Evolutionary conservation across 2,329 filamentous ascomycete species (phyloP).

Genomic region (Ophiognomonia clavigignenti-juglandacearum): DNA sequence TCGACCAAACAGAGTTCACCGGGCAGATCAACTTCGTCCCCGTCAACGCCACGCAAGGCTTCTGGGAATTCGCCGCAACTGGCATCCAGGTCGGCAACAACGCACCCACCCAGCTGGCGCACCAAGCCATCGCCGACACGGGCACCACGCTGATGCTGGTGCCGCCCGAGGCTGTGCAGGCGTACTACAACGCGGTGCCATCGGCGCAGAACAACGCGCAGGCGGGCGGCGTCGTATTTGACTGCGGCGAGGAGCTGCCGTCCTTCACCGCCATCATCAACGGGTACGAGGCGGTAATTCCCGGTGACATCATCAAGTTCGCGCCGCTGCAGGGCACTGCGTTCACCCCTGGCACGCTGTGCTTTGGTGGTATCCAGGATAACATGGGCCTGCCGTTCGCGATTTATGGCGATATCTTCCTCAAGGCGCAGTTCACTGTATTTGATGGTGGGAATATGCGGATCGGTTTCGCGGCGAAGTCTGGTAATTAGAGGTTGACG

Average conservation of each 20-base stretch:
- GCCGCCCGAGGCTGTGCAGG: conserved; percentile 40
- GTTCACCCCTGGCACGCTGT: conserved; percentile 48
- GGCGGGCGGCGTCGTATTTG: conserved; percentile 42
- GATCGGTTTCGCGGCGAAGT: conserved; percentile 43
- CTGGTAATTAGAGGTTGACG: not conserved
- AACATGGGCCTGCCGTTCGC: conserved; percentile 50
- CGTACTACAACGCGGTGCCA: conserved; percentile 53
- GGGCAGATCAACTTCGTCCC: conserved; percentile 52
- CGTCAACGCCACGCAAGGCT: conserved; percentile 51
- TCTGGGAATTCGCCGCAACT: conserved; percentile 55
- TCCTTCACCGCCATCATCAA: conserved; percentile 39
- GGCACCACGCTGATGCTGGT: conserved; percentile 61
- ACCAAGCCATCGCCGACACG: conserved; percentile 59
- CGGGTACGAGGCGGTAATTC: conserved; percentile 40
- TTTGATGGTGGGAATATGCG: conserved; percentile 46
- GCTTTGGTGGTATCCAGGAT: conserved; percentile 64
- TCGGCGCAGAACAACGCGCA: conserved; percentile 37
- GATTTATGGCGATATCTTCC: conserved; percentile 67
- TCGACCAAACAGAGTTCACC: conserved; percentile 52
- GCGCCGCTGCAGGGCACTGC: conserved; percentile 40
- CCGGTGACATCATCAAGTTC: conserved; percentile 40
- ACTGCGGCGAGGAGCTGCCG: conserved; percentile 23
- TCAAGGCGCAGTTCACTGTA: conserved; percentile 65
- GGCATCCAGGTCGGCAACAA: conserved; percentile 47
- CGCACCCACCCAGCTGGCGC: conserved; percentile 28